A percentile compares a stretch with the other conserved stretches of the same genome.
phyloP scores from a whole-genome alignment of 2,329 filamentous ascomycete species.

The Pyricularia pennisetigena region DNA sequence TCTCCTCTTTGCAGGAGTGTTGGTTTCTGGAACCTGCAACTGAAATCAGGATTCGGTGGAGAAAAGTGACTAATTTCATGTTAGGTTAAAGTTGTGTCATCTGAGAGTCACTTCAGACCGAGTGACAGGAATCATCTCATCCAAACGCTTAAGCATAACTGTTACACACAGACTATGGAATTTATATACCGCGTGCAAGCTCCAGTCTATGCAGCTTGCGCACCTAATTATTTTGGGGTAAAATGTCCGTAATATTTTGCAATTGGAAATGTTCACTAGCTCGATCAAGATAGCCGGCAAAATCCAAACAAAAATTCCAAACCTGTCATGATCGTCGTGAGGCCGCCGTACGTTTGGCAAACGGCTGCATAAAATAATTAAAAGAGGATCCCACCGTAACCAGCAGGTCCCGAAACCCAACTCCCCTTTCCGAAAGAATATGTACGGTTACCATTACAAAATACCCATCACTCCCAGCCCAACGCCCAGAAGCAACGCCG shows the following conservation, averaged over 20 bases:
- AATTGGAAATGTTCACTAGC: neutral
- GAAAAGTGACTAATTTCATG: neutral
- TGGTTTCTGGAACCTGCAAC: no score
- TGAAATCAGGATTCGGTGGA: no score
- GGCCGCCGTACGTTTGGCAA: neutral
- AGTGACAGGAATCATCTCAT: neutral
- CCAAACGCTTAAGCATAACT: neutral
- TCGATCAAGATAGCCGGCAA: neutral
- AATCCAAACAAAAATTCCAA: neutral
- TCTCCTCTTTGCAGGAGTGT: no score
- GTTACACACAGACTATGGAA: neutral
- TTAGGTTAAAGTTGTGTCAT: neutral
- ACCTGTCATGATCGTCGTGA: neutral
- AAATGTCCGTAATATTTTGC: neutral
- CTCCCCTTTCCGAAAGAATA: neutral
- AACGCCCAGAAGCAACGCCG: slow-evolving; percentile 2
- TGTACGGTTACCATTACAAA: neutral
- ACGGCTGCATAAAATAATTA: neutral
- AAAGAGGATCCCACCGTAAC: neutral
- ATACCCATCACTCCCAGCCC: slow-evolving; percentile 2
- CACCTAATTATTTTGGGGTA: neutral
- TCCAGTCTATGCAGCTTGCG: neutral
- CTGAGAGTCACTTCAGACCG: neutral
- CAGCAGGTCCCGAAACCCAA: neutral
- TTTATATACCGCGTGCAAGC: neutral